Base-by-base conservation (phyloP, 225 moss, liverwort and hornwort species). In the Physcomitrium patens region DNA sequence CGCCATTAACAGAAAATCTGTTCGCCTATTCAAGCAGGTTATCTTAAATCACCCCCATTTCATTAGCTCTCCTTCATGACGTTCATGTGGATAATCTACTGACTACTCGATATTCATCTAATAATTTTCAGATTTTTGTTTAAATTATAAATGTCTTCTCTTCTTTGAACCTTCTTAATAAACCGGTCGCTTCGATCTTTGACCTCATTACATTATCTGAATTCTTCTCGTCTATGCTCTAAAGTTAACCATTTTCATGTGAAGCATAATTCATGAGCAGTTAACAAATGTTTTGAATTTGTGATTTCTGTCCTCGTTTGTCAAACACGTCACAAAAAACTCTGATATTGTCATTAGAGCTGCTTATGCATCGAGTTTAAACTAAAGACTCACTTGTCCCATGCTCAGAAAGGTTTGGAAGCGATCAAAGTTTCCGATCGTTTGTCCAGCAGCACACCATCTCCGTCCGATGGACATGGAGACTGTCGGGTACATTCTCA, bases 21-120 rank as follows among this genome's bases (percentile, higher is more conserved):
- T 91, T 55, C 85, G 83, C 62, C 89, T 93, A 52, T 88, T 93
- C 58, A 93, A 86, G 80, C 91, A 90, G 89, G 93, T 92, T 10
- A n/a, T 59, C 51, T 37, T 57, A 11, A 24, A 18, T 63, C 20
- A 55, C 45, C 54, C 27, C 48, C 20, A 44, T 17, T 69, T 43
- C 4, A 55, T 3, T 19, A 13, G 3, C 31, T 11, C 26, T 71
- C 70, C 16, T 50, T 42, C 59, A 49, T 26, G 31, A 7, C 71
- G 16, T 22, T 65, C 37, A 59, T 72, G 8, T 72, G 59, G 50
- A 72, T 23, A 71, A 59, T 66, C 58, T 65, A 20, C n/a, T 23
- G 3, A 45, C 41, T 16, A 26, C 23, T 71, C 13, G 46, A 7
- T 22, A 10, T 14, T 12, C 59, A 37, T 45, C 66, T 66, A 42